Evolutionary conservation across 192 early-diverging fungal genomes (phyloP).

Genomic region (Podila horticola): DNA sequence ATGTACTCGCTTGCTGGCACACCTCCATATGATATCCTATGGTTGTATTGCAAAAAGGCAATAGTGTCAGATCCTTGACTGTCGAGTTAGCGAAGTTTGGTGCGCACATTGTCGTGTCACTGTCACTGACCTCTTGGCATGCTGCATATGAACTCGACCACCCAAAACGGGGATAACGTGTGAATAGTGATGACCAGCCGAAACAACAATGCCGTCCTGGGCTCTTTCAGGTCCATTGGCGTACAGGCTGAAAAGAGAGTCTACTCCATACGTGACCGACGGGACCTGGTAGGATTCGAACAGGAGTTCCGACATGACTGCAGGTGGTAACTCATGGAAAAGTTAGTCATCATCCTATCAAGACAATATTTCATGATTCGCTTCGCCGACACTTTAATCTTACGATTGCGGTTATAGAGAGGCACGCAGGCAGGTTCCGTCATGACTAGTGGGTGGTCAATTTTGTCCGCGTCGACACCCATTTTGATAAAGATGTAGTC

Average conservation of each 20-base stretch:
- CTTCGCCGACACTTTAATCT: conserved; percentile 1
- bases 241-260: conserved; percentile 89
- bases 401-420: conserved; percentile 77
- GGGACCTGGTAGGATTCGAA: conserved; percentile 88
- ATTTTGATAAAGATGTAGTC: conserved; percentile 89
- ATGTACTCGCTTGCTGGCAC: conserved; percentile 80
- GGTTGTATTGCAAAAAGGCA: not conserved
- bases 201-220: conserved; percentile 77
- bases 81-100: too few species aligned
- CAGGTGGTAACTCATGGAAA: not conserved
- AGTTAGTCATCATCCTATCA: not conserved
- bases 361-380: not conserved
- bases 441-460: conserved; percentile 87
- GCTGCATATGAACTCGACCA: conserved; percentile 67
- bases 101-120: not conserved
- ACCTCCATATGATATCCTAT: conserved; percentile 84
- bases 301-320: conserved; percentile 88
- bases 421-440: conserved; percentile 88
- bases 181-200: conserved; percentile 75
- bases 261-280: conserved; percentile 85
- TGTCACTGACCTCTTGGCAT: conserved; percentile 72
- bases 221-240: conserved; percentile 67
- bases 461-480: conserved; percentile 73
- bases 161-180: conserved; percentile 80
- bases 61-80: not conserved